A percentile compares a stretch with the other conserved stretches of the same genome.
Evolutionary conservation across 164 flowering plant genomes (phyloP).

Genomic region (Chloranthus sessilifolius): DNA sequence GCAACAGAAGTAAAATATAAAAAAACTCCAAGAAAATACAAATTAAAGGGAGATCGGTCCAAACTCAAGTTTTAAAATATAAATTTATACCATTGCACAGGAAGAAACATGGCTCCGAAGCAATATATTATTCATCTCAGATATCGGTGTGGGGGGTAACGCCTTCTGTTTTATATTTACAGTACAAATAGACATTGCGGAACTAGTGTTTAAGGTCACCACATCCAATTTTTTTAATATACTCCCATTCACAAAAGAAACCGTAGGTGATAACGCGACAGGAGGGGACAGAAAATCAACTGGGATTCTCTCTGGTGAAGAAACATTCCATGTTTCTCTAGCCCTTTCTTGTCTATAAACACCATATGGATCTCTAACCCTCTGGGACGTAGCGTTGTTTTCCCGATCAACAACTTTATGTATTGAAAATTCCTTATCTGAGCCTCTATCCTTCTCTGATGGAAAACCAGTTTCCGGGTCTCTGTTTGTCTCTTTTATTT

Average conservation of each 20-base stretch:
- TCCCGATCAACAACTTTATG: constrained; percentile 13
- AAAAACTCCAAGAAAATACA: not conserved
- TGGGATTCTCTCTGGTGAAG: constrained; percentile 17
- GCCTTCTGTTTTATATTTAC: constrained; percentile 7
- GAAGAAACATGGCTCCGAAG: not conserved
- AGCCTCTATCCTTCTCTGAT: constrained; percentile 10
- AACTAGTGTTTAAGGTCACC: constrained; percentile 8
- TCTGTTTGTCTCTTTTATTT: constrained; percentile 2
- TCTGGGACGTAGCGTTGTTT: constrained; percentile 9
- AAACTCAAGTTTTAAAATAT: constrained; percentile 6
- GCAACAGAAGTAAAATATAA: not conserved
- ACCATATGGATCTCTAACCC: constrained; percentile 14
- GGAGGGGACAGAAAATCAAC: constrained; percentile 10
- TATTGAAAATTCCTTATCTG: constrained; percentile 10
- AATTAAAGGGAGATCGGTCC: not conserved
- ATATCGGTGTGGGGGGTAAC: constrained; percentile 4
- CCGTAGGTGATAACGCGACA: constrained; percentile 5
- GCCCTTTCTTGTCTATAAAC: constrained; percentile 12
- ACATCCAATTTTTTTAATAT: constrained; percentile 5
- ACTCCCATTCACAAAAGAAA: constrained; percentile 16
- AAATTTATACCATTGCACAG: constrained; percentile 6
- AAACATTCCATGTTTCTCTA: constrained; percentile 8
- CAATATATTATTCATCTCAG: not conserved
- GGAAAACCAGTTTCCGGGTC: constrained; percentile 18
- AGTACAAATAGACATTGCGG: constrained; percentile 1